Evolutionary conservation across 1,284 basidiomycete genomes (phyloP), one percentile per base, ranked within the genome.

Genomic region (Heterobasidion irregulare): DNA sequence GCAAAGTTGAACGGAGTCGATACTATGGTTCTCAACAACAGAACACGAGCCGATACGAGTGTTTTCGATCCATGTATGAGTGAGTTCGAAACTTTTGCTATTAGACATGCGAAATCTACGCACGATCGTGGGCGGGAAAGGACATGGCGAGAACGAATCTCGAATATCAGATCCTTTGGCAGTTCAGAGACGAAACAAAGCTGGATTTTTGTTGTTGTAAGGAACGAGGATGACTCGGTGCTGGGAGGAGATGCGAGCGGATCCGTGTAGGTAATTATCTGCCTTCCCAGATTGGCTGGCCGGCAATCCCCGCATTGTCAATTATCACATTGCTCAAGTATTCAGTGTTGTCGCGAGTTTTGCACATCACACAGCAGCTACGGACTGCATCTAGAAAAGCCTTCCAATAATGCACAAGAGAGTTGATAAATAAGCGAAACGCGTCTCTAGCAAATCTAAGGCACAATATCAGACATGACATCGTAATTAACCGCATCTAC

Each of bases 1-100:
- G 95, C 79, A 70, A 98, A 98, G 73, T 88, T 85, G 74, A 98
- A 95, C 35, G 79, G 77, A 32, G 82, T 75, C 54, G 85, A 80
- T 62, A 91, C 86, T 91, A 54, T 10, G 26, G 59, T 38, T 26
- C 26, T 6, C 3, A 26, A 26, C 16, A 19, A 48, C 34, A 47
- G 32, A 32, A 50, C 13, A 46, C 9, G 44, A 16, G 3, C 19
- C 8, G 44, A 10, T 15, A 6, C 16, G 8, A n/a, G 44, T 46
- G 12, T 26, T 26, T 26, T 26, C 26, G 26, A 26, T 26, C 26
- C 26, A 26, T 26, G 26, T 26, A 6, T 5, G 26, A 26, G 26
- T 26, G 26, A 26, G 26, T 6, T 26, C 26, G 15, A 32, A 15
- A 19, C 32, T 12, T 8, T 49, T 15, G 15, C 32, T 33, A 33